A percentile compares a stretch with the other conserved stretches of the same genome.
These are phyloP conservation scores for Sclerotinia glacialis DNA, from an alignment of 2,329 filamentous ascomycete species.

Conservation along the genomic window DNA sequence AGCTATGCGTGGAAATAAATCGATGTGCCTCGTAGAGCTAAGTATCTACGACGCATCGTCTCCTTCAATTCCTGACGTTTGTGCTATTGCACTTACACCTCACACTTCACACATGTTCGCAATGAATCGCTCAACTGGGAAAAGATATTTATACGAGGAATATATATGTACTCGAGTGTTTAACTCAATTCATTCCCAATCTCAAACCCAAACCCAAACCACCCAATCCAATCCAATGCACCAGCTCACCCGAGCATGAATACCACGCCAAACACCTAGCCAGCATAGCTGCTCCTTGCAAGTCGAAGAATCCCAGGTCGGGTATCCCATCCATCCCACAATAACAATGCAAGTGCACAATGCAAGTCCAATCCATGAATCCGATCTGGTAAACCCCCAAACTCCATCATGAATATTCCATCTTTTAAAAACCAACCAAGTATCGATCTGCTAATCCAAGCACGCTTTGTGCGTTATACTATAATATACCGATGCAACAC, in stretches of 20 bases:
- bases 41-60: neutral
- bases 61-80: no score
- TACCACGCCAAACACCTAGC: neutral
- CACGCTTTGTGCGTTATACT: neutral
- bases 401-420: constrained; percentile 1
- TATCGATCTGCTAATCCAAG: constrained; percentile 6
- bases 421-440: constrained; percentile 1
- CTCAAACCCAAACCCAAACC: neutral
- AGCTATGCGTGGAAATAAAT: no score
- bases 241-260: neutral
- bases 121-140: no score
- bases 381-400: neutral
- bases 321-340: neutral
- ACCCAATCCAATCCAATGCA: neutral
- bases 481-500: neutral
- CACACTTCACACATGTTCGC: neutral
- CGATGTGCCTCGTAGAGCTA: neutral
- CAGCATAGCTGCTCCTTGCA: neutral
- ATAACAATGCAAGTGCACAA: neutral
- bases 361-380: neutral
- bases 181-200: neutral
- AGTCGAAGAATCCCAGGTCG: no score
- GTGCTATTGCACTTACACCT: neutral
- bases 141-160: neutral
- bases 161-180: neutral